A percentile compares a stretch with the other conserved stretches of the same genome.
Conservation (phyloP, 2,329 filamentous ascomycete species). For the Byssochlamys sp. region DNA sequence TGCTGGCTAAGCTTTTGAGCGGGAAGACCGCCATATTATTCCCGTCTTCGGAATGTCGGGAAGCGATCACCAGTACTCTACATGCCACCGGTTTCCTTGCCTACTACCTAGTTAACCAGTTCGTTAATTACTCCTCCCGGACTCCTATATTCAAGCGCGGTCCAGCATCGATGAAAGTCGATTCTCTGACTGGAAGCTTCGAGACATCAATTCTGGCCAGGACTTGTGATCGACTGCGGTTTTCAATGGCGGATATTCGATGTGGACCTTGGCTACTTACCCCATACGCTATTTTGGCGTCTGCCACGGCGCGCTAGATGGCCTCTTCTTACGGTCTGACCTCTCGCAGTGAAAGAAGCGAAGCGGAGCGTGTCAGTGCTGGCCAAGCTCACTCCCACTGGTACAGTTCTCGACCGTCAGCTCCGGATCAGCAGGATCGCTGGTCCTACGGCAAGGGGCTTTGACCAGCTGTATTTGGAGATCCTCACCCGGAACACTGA, state of each 20-base stretch:
- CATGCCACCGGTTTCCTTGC: not conserved
- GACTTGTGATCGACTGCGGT: not conserved
- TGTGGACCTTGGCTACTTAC: not conserved
- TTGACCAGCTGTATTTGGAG: not conserved
- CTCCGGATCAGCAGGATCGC: not conserved
- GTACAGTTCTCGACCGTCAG: not conserved
- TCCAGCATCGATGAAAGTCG: not conserved
- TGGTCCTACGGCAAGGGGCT: not conserved
- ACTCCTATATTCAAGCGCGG: not conserved
- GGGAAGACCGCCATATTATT: too few species aligned
- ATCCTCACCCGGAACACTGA: not conserved
- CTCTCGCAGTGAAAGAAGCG: not conserved
- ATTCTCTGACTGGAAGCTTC: not conserved
- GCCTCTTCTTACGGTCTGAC: not conserved
- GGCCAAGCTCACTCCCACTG: not conserved
- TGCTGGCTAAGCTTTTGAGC: too few species aligned
- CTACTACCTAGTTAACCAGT: not conserved
- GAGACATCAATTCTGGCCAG: not conserved
- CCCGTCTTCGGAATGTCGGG: too few species aligned
- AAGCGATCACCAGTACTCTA: too few species aligned
- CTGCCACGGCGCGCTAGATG: not conserved
- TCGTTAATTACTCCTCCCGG: not conserved
- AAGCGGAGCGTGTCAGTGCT: not conserved
- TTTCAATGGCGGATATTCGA: not conserved
- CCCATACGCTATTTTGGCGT: not conserved